These are phyloP conservation scores for Corniculantispora saksenae DNA, from an alignment of 2,329 filamentous ascomycete species.

Conservation along the genomic window DNA sequence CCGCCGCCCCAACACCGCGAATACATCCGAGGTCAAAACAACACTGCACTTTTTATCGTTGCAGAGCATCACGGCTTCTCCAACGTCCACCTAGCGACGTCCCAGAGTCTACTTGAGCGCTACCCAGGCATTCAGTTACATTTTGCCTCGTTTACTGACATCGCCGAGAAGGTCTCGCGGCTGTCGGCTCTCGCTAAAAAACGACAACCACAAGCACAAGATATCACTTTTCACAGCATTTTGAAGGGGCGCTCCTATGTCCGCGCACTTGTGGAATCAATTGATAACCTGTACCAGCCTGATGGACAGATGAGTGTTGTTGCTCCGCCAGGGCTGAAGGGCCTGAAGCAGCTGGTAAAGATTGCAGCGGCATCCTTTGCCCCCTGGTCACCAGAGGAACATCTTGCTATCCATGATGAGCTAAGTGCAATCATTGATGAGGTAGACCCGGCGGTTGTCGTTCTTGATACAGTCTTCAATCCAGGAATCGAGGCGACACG, in stretches of 20 bases:
- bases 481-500: constrained; percentile 28
- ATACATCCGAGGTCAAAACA: constrained; percentile 22
- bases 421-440: constrained; percentile 30
- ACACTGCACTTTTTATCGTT: constrained; percentile 37
- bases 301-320: constrained; percentile 16
- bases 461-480: constrained; percentile 34
- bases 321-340: constrained; percentile 23
- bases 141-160: constrained; percentile 34
- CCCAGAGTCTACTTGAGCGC: constrained; percentile 34
- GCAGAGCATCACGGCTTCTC: constrained; percentile 35
- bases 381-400: constrained; percentile 34
- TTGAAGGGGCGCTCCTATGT: constrained; percentile 24
- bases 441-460: constrained; percentile 34
- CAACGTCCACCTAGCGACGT: constrained; percentile 40
- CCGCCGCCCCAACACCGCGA: neutral
- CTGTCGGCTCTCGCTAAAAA: constrained; percentile 22
- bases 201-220: constrained; percentile 20
- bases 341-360: constrained; percentile 18
- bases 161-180: constrained; percentile 19
- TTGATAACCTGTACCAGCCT: constrained; percentile 12
- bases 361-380: constrained; percentile 27
- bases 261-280: constrained; percentile 11
- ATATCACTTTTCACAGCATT: constrained; percentile 28
- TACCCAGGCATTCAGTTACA: constrained; percentile 36
- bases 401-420: constrained; percentile 30